These are phyloP conservation scores for Rhododendron henanense DNA, from an alignment of 148 eudicot species.

Conservation along the genomic window DNA sequence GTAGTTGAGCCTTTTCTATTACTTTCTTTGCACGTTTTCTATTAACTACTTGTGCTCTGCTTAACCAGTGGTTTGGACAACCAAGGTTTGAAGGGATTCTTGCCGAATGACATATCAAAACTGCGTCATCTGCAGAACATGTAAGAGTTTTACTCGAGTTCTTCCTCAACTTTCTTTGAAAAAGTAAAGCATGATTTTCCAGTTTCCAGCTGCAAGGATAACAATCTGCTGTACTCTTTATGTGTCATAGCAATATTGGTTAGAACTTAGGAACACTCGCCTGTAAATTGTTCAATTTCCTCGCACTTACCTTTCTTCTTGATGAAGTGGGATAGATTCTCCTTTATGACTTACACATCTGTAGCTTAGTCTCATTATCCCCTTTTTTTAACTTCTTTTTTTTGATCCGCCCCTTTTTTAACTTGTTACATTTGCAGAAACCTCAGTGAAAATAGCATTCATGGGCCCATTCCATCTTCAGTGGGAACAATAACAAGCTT, in stretches of 20 bases:
- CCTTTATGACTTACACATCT: not conserved
- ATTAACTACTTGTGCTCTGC: slow-evolving; percentile 13
- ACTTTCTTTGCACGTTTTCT: not conserved
- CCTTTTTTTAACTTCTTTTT: not conserved
- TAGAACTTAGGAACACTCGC: not conserved
- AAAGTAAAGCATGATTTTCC: not conserved
- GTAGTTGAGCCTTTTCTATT: not conserved
- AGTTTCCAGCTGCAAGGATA: not conserved
- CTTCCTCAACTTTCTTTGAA: slow-evolving; percentile 1
- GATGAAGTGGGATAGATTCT: not conserved
- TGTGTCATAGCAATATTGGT: no score
- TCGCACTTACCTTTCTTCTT: not conserved
- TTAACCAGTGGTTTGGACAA: slow-evolving; percentile 79
- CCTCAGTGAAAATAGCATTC: slow-evolving; percentile 91
- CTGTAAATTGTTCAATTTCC: not conserved
- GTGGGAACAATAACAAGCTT: slow-evolving; percentile 60
- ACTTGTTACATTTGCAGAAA: slow-evolving; percentile 51
- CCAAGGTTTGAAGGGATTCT: slow-evolving; percentile 85
- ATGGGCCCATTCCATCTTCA: slow-evolving; percentile 72
- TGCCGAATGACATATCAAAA: slow-evolving; percentile 68
- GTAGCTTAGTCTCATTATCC: not conserved
- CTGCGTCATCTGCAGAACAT: slow-evolving; percentile 81
- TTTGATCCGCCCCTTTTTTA: not conserved
- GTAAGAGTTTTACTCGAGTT: slow-evolving; percentile 47
- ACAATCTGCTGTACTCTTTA: not conserved